A percentile compares a stretch with the other conserved stretches of the same genome.
Evolutionary conservation across 1,284 basidiomycete species (phyloP).

Genomic region (Calocybe gambosa): DNA sequence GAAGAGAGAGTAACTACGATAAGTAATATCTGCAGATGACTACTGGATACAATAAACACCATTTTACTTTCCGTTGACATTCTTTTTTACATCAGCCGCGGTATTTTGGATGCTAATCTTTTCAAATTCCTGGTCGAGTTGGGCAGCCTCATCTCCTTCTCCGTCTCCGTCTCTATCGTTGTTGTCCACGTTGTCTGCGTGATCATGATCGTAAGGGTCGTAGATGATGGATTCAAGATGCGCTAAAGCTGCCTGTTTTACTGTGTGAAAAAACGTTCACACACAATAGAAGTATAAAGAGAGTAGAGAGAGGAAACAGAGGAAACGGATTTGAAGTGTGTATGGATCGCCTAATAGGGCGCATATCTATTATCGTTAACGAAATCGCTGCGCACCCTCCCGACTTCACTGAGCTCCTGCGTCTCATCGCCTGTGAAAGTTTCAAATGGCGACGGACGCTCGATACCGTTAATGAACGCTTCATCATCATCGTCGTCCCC

Average conservation of each 20-base stretch:
- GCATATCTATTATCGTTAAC: conserved; percentile 72
- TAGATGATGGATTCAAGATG: conserved; percentile 74
- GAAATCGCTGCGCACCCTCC: conserved; percentile 93
- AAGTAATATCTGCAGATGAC: too few relatives aligned
- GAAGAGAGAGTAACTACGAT: too few relatives aligned
- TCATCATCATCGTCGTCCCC: conserved; percentile 51
- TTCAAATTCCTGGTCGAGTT: not conserved
- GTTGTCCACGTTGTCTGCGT: conserved; percentile 4
- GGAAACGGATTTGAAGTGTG: conserved; percentile 18
- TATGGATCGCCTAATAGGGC: conserved; percentile 67
- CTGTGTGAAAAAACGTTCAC: conserved; percentile 1
- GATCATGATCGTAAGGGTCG: conserved; percentile 31
- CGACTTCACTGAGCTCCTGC: conserved; percentile 75
- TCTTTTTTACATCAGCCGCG: too few relatives aligned
- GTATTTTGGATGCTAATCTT: not conserved
- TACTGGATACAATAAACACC: too few relatives aligned
- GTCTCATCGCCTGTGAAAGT: conserved; percentile 54
- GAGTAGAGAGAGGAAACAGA: conserved; percentile 11
- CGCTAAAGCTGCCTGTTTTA: conserved; percentile 60
- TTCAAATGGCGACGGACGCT: conserved; percentile 38
- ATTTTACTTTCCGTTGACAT: too few relatives aligned
- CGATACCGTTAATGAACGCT: conserved; percentile 11
- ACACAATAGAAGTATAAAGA: not conserved
- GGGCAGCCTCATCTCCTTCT: conserved; percentile 5
- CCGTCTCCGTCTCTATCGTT: conserved; percentile 5